Conservation (phyloP, 164 flowering plant genomes). For the Malania oleifera region DNA sequence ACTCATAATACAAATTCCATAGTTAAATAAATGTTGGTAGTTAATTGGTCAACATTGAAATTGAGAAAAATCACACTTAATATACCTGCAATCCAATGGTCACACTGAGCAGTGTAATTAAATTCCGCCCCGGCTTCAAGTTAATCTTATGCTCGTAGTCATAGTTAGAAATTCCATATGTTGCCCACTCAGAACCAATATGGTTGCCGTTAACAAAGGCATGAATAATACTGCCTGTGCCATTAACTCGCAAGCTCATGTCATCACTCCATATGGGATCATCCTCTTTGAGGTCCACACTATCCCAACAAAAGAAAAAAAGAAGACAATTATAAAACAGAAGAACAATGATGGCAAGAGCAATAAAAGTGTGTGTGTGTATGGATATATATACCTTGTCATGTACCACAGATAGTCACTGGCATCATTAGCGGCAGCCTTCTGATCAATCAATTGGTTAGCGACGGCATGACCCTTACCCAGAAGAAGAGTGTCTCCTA, state of each 20-base stretch:
- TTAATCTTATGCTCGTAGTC: slow-evolving; percentile 30
- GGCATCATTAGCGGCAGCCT: slow-evolving; percentile 29
- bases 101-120: slow-evolving; percentile 50
- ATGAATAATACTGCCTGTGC: slow-evolving; percentile 59
- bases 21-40: neutral
- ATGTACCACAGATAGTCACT: slow-evolving; percentile 85
- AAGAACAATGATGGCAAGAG: neutral
- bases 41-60: neutral
- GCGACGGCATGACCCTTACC: slow-evolving; percentile 33
- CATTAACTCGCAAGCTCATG: slow-evolving; percentile 44
- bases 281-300: slow-evolving; percentile 24
- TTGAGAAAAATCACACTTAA: neutral
- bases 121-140: slow-evolving; percentile 37
- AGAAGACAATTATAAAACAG: neutral
- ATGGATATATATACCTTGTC: slow-evolving; percentile 40
- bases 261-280: slow-evolving; percentile 33
- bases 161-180: slow-evolving; percentile 11
- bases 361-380: too few species aligned
- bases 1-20: neutral
- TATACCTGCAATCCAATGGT: slow-evolving; percentile 51
- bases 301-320: neutral
- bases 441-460: slow-evolving; percentile 47
- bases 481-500: slow-evolving; percentile 9
- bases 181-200: slow-evolving; percentile 46
- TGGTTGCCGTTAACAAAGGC: slow-evolving; percentile 50